Base-by-base conservation (phyloP, 108 stramenopile genomes). In the Pseudonitzschia delicatissima region DNA sequence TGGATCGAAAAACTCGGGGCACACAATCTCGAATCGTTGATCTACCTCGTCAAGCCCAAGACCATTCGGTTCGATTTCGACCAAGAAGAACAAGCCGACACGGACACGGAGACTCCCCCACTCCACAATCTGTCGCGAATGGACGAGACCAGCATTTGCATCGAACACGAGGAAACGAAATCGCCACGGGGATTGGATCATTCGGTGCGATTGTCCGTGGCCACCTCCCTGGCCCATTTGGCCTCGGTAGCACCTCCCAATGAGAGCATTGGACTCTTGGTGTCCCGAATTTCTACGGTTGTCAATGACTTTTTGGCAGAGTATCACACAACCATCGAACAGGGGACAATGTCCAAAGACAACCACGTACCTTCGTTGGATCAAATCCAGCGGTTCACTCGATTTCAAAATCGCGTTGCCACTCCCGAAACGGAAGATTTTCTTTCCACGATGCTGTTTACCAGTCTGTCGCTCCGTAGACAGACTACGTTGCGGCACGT, bases 341-440 rank as follows among this genome's bases (percentile, higher is more conserved):
- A 29, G 53, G 53, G 32, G 18, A 27, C 7, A 17, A 33, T 17
- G 4, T 6, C 2, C 3, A 12, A 4, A 34, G 21, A 34, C 31
- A 39, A 31, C 20, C 2, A 18, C 55, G 27, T 23, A 20, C 25
- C 62, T 31, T 68, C 44, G 25, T 20, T 59, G 17, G 71, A 72
- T 15, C 35, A 27, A 13, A 32, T 3, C 31, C 63, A 64, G 31
- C 58, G 74, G 11, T 68, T 39, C 27, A 45, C 64, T 21, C 67
- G 74, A 17, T 55, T 75, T 3, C 62, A 64, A 45, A 15, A 45
- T n/a, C 44, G 32, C 2, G 32, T 63, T 27, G 52, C 67, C 4
- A 68, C 51, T 37, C 40, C 61, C 2, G 74, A 75, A n/a, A 75
- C 68, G 36, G 74, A 75, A 58, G 67, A 68, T 8, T 75, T 68